These are phyloP conservation scores for Datura wrightii DNA, from an alignment of 257 asterid genomes.

Conservation along the genomic window DNA sequence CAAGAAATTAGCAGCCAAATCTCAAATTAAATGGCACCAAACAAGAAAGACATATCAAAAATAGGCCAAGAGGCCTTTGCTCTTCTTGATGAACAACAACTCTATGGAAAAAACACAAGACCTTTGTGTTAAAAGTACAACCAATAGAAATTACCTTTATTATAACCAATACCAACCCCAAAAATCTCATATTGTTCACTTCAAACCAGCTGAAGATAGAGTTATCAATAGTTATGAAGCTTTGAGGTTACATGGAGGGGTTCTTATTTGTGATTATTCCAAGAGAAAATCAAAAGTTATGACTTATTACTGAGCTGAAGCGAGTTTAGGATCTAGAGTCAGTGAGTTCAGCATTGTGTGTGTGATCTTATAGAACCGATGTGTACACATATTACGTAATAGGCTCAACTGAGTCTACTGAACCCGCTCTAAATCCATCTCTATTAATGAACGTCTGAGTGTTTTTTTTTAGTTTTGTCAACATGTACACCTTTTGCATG, in stretches of 20 bases:
- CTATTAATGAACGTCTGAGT: neutral
- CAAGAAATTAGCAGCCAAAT: neutral
- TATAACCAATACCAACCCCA: neutral
- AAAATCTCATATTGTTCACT: neutral
- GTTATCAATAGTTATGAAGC: conserved; percentile 25
- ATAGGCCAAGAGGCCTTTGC: conserved; percentile 26
- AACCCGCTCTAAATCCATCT: neutral
- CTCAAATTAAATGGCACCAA: conserved; percentile 18
- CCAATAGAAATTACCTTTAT: neutral
- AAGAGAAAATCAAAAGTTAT: neutral
- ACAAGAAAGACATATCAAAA: conserved; percentile 8
- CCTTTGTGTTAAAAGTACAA: neutral
- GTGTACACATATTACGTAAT: neutral
- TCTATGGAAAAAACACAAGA: neutral
- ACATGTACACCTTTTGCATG: neutral
- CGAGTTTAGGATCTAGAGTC: neutral
- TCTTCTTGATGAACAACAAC: conserved; percentile 7
- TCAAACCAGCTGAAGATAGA: conserved; percentile 13
- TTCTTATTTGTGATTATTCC: conserved; percentile 4
- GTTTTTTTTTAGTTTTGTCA: neutral
- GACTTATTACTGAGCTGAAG: neutral
- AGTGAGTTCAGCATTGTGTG: neutral
- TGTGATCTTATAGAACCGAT: neutral
- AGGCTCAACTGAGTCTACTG: neutral
- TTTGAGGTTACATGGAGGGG: neutral